These are phyloP conservation scores for Leccinum olivaceoglutinosum DNA, from an alignment of 1,284 basidiomycete species.

Conservation along the genomic window DNA sequence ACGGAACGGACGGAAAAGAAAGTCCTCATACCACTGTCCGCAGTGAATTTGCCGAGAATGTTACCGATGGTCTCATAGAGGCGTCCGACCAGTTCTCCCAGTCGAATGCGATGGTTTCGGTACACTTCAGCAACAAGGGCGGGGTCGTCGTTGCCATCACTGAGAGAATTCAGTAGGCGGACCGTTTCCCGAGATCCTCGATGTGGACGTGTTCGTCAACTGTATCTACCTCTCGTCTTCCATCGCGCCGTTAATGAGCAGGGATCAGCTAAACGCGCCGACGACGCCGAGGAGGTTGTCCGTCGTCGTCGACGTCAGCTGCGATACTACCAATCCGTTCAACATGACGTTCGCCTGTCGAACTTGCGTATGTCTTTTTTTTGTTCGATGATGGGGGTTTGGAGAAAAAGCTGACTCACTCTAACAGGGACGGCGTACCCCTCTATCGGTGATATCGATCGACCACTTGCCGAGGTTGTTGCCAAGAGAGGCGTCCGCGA, in stretches of 20 bases:
- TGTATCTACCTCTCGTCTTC: slow-evolving; percentile 94
- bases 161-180: slow-evolving; percentile 50
- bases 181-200: slow-evolving; percentile 93
- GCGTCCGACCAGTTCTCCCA: too few species aligned
- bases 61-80: too few species aligned
- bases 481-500: slow-evolving; percentile 91
- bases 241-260: slow-evolving; percentile 87
- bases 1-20: too few species aligned
- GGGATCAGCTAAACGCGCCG: slow-evolving; percentile 66
- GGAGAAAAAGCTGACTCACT: background rate
- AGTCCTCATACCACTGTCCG: too few species aligned
- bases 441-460: slow-evolving; percentile 89
- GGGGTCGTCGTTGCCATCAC: too few species aligned
- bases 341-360: slow-evolving; percentile 69
- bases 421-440: slow-evolving; percentile 50
- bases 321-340: slow-evolving; percentile 98
- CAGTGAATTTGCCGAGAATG: too few species aligned
- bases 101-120: too few species aligned
- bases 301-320: slow-evolving; percentile 96
- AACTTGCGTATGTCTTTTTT: slow-evolving; percentile 55
- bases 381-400: background rate
- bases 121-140: too few species aligned
- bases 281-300: slow-evolving; percentile 69
- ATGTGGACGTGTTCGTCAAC: slow-evolving; percentile 98
- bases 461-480: slow-evolving; percentile 96